Conservation (phyloP, 2,329 filamentous ascomycete genomes). For the Arthroderma uncinatum region DNA sequence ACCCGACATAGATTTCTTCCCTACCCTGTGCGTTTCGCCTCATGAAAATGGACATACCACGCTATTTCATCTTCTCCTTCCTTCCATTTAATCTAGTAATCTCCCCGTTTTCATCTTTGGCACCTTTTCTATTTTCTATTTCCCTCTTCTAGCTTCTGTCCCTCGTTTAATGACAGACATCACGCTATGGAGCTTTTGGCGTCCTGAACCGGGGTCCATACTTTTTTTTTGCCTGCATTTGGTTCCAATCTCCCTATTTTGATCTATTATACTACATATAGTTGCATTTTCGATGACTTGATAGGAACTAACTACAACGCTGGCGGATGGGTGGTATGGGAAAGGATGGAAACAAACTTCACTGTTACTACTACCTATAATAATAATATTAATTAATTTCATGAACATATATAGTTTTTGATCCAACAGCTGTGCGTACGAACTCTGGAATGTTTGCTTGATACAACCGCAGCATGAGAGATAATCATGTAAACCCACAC, state of each 20-base stretch:
- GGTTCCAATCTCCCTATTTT: not conserved
- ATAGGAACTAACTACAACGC: conserved; percentile 2
- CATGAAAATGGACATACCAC: conserved; percentile 2
- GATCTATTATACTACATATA: not conserved
- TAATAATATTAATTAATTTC: not conserved
- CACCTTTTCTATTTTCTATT: conserved; percentile 12
- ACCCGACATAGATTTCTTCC: not conserved
- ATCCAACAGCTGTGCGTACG: too few relatives aligned
- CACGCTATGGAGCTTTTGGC: conserved; percentile 8
- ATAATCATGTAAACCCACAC: too few relatives aligned
- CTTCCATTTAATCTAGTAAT: conserved; percentile 9
- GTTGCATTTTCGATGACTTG: not conserved
- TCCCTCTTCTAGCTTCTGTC: conserved; percentile 8
- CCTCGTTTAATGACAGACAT: conserved; percentile 8
- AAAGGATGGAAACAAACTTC: not conserved
- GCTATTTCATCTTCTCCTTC: conserved; percentile 9
- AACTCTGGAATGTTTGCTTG: too few relatives aligned
- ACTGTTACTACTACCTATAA: not conserved
- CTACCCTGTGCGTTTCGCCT: not conserved
- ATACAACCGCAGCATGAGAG: too few relatives aligned
- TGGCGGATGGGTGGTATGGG: conserved; percentile 2
- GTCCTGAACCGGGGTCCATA: conserved; percentile 8
- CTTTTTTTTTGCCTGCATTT: not conserved
- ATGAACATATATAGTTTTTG: not conserved
- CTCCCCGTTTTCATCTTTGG: not conserved